Evolutionary conservation across 371 early-diverging fungal species (phyloP).

Genomic region (Mortierella sp.): DNA sequence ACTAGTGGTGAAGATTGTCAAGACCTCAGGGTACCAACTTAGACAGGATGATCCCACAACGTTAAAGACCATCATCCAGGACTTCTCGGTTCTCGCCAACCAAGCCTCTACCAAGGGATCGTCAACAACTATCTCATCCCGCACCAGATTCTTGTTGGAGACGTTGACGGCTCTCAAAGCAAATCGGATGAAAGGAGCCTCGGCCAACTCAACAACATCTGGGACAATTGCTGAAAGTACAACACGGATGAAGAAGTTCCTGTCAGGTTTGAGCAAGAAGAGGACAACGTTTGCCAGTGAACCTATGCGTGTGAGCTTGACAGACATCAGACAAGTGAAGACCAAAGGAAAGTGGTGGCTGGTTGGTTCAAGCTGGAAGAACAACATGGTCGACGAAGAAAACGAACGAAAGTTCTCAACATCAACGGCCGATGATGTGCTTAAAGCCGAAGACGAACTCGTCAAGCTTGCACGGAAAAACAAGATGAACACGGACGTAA

Average conservation of each 20-base stretch:
- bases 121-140: conserved; percentile 53
- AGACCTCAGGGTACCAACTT: conserved; percentile 87
- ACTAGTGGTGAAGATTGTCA: conserved; percentile 84
- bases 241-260: conserved; percentile 82
- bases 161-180: conserved; percentile 91
- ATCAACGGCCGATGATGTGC: conserved; percentile 68
- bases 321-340: conserved; percentile 86
- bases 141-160: conserved; percentile 95
- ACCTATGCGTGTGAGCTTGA: conserved; percentile 86
- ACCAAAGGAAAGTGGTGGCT: conserved; percentile 92
- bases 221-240: conserved; percentile 69
- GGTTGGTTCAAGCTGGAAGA: conserved; percentile 86
- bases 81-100: conserved; percentile 40
- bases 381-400: conserved; percentile 67
- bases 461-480: conserved; percentile 79
- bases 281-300: conserved; percentile 68
- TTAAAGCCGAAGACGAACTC: conserved; percentile 59
- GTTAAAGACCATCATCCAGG: conserved; percentile 85
- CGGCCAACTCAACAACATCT: conserved; percentile 60
- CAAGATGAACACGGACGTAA: conserved; percentile 96
- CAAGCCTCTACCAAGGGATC: conserved; percentile 23
- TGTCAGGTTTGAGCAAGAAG: conserved; percentile 75
- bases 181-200: conserved; percentile 83
- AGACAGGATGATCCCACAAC: conserved; percentile 92
- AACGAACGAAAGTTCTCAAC: conserved; percentile 55